Percentiles rank a stretch among this genome's conserved stretches.
Evolutionary conservation across 2,329 filamentous ascomycete genomes (phyloP).

Genomic region (Fusarium circinatum): DNA sequence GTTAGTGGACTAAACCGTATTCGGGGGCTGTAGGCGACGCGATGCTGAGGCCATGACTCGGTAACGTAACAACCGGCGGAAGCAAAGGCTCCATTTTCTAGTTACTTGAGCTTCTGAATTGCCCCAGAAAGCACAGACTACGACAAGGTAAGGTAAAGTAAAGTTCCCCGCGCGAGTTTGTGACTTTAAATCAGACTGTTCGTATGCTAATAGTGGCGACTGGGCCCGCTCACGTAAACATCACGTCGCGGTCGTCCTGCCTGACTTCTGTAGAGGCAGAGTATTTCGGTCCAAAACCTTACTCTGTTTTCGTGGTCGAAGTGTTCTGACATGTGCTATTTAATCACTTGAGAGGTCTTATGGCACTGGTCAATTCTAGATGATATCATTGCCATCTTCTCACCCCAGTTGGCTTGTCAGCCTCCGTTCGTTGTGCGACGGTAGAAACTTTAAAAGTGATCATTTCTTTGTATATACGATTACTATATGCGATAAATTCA

Average conservation of each 20-base stretch:
- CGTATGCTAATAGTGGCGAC: neutral
- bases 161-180: neutral
- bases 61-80: neutral
- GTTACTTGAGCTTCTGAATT: neutral
- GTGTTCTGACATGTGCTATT: no score
- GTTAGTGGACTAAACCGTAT: neutral
- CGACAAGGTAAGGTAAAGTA: neutral
- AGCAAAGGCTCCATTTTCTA: neutral
- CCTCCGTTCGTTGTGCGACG: no score
- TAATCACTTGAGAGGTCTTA: no score
- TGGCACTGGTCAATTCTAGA: no score
- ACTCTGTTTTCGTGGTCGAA: fast-evolving
- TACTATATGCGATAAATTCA: no score
- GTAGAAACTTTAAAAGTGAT: neutral
- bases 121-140: constrained; percentile 6
- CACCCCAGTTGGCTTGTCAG: neutral
- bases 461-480: neutral
- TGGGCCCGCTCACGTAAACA: neutral
- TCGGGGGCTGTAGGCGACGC: constrained; percentile 4
- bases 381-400: neutral
- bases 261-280: neutral
- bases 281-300: fast-evolving
- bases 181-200: neutral
- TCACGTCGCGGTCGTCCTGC: neutral
- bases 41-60: constrained; percentile 12